phyloP scores from a whole-genome alignment of 2,329 filamentous ascomycete species.

The Paecilomyces sp. region DNA sequence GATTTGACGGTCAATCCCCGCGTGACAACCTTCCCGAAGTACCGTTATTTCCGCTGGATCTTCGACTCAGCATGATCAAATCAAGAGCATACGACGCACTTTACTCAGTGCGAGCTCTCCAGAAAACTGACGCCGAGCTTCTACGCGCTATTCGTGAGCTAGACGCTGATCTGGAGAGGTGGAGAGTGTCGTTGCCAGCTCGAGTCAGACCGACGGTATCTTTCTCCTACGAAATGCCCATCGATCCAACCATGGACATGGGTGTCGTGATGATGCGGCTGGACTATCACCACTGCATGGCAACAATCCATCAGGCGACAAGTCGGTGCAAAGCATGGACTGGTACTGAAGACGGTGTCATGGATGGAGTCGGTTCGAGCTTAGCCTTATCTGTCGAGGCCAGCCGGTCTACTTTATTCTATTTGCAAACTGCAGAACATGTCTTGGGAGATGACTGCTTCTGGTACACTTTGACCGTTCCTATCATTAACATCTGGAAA shows the following conservation, averaged over 20 bases:
- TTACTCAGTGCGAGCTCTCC: conserved; percentile 43
- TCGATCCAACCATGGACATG: conserved; percentile 36
- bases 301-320: conserved; percentile 50
- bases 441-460: conserved; percentile 43
- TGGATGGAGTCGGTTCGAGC: conserved; percentile 46
- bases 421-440: conserved; percentile 37
- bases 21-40: conserved; percentile 13
- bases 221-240: conserved; percentile 24
- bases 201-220: conserved; percentile 43
- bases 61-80: conserved; percentile 46
- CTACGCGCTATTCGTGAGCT: conserved; percentile 50
- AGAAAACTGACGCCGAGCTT: conserved; percentile 49
- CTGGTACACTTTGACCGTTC: conserved; percentile 33
- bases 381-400: conserved; percentile 49
- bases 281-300: conserved; percentile 51
- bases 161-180: conserved; percentile 50
- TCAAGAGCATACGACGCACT: conserved; percentile 42
- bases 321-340: conserved; percentile 43
- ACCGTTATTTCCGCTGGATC: conserved; percentile 40
- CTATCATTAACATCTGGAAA: conserved; percentile 7
- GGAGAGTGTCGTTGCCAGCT: conserved; percentile 44
- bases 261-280: conserved; percentile 43
- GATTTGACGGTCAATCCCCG: conserved; percentile 14
- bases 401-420: conserved; percentile 48
- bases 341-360: conserved; percentile 24